Base-by-base conservation (phyloP, 305 asterid genomes). In the Withania somnifera region DNA sequence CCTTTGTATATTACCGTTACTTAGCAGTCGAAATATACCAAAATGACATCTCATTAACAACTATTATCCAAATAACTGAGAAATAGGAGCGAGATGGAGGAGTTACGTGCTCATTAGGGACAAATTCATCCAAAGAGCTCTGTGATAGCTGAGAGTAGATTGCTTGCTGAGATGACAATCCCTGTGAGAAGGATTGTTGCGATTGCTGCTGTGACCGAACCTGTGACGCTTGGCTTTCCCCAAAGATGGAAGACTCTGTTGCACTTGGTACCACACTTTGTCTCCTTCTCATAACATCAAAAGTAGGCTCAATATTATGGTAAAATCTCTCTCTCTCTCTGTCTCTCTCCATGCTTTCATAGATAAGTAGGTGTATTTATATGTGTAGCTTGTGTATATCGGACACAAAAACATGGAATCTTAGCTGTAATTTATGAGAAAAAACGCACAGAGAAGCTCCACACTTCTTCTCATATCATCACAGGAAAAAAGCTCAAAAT, bases 121-220 rank as follows among this genome's bases (percentile, higher is more conserved):
- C 88, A 82, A 87, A 75, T 42, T 92, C 98, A 6, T 93, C 99
- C 40, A 88, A 92, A 79, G 98, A 89, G 86, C 87, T 93, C 91
- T 92, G 98, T 6, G 97, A 95, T 83, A 92, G 85, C 93, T 94
- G 98, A 73, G 98, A 96, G 88, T 90, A 91, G 66, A 87, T 73
- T 81, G 91, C 94, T 38, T 85, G 97, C 92, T 95, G 98, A 80
- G 97, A 93, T 9, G 98, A 93, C 83, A 85, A 82, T 87, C 97
- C 99, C 83, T 90, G 97, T 34, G 98, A 93, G 82, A 90, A 87
- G 53, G 98, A 86, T 87, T 69, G 88, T 87, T 91, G 99, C n/a
- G 98, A 92, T 83, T 84, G 91, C 68, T 86, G 92, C 73, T 87
- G 94, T 45, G 92, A 79, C 77, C 90, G 88, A 73, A 84, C 82